Evolutionary conservation across 345 rosid species (phyloP).

Genomic region (Luvunga scandens): DNA sequence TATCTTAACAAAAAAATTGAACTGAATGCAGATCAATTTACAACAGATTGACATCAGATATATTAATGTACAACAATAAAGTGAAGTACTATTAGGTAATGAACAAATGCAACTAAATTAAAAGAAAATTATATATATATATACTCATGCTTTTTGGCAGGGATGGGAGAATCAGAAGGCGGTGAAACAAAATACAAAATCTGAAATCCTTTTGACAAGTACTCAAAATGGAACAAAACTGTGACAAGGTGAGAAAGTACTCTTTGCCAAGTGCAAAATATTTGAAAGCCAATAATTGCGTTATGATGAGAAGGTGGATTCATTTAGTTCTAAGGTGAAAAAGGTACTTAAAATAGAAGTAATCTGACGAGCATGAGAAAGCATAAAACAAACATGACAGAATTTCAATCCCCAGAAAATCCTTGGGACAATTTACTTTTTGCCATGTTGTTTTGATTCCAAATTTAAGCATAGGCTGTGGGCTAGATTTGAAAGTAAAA

Average conservation of each 20-base stretch:
- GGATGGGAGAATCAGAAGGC: neutral
- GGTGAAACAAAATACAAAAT: neutral
- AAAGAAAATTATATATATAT: neutral
- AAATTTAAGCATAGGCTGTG: neutral
- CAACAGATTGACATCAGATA: neutral
- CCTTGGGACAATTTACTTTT: neutral
- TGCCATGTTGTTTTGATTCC: neutral
- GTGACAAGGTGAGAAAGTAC: neutral
- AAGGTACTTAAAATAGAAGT: neutral
- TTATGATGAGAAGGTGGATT: neutral
- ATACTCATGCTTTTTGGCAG: neutral
- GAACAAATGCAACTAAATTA: neutral
- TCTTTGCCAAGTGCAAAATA: neutral
- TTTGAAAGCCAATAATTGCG: neutral
- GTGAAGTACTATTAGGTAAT: neutral
- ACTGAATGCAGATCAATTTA: neutral
- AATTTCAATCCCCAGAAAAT: neutral
- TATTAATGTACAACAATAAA: neutral
- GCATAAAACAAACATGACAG: neutral
- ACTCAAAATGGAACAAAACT: neutral
- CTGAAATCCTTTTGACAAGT: neutral
- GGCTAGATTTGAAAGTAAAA: neutral
- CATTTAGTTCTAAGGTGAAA: neutral
- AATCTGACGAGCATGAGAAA: neutral
- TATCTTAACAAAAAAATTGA: neutral